Base-by-base conservation (phyloP, 441 rosid species). In the Caryocar brasiliense region DNA sequence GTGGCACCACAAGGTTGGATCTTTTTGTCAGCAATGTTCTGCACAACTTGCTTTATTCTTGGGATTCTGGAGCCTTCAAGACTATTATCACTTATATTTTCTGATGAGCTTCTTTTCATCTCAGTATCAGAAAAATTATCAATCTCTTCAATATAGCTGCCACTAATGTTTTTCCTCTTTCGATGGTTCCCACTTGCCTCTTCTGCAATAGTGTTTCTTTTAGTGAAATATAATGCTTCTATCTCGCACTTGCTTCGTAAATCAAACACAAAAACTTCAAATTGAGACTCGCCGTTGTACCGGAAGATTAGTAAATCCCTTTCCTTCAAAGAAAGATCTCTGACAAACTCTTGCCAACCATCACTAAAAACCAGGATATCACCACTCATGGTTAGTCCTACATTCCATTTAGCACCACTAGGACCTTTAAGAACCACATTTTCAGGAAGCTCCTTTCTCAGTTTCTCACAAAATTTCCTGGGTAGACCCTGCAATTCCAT, bases 321-420 rank as follows among this genome's bases (percentile, higher is more conserved):
- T 72, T 68, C 79, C 33, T 65, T 22, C 44, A 88, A 73, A 12
- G 48, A 64, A 62, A 78, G 77, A 47, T 74, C 77, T 49, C 50
- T 61, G 17, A 68, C 83, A 61, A 85, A 83, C 43, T 69, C 75
- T 29, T 56, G 54, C 93, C 95, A 83, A 12, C 86, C 95, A 34
- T 54, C 48, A 21, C 56, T 28, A 17, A 83, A 83, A 62, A 68
- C 52, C 41, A 69, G 14, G 37, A 54, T 46, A 25, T 66, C 71
- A 21, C 58, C 70, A 30, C 56, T 60, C 19, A 54, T 47, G 49
- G 67, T 67, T 12, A 75, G 32, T 50, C 68, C 70, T 10, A 82
- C 74, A 24, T 58, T 67, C 86, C 86, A 80, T 22, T 40, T 50
- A 32, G 40, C 15, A 0, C 96, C 85, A 22, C 83, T 74, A 11